phyloP scores from a whole-genome alignment of 805 yeast genomes.

The Yarrowia sp. region DNA sequence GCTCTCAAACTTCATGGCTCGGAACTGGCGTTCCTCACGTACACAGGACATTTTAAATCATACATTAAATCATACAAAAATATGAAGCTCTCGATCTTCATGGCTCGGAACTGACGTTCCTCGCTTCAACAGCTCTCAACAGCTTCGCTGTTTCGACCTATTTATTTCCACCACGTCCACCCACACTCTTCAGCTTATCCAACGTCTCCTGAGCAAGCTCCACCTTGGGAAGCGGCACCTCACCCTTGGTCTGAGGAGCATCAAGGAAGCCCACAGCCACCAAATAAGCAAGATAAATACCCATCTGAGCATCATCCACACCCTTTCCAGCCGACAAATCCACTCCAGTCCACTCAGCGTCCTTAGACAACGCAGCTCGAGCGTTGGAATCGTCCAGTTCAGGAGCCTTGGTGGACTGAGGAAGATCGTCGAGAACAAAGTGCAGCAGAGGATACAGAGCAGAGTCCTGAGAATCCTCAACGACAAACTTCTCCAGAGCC shows the following conservation, averaged over 20 bases:
- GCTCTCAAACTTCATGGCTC: no score
- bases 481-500: constrained; percentile 71
- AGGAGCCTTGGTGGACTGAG: constrained; percentile 90
- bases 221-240: constrained; percentile 53
- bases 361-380: constrained; percentile 60
- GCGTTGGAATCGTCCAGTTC: constrained; percentile 90
- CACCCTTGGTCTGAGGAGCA: constrained; percentile 50
- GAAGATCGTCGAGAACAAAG: constrained; percentile 89
- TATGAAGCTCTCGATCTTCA: no score
- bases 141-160: not conserved
- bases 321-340: constrained; percentile 74
- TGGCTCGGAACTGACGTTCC: no score
- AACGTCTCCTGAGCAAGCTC: constrained; percentile 46
- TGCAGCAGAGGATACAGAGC: constrained; percentile 92
- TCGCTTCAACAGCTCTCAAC: no score
- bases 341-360: constrained; percentile 59
- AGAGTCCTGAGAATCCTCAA: constrained; percentile 68
- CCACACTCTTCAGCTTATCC: constrained; percentile 39
- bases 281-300: constrained; percentile 76
- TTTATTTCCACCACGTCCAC: constrained; percentile 41
- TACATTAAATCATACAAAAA: not conserved
- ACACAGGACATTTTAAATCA: no score
- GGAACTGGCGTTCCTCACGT: no score
- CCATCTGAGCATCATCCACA: constrained; percentile 63
- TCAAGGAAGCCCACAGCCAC: constrained; percentile 77